phyloP scores from a whole-genome alignment of 2,329 filamentous ascomycete genomes.

The Lecanicillium sp. region DNA sequence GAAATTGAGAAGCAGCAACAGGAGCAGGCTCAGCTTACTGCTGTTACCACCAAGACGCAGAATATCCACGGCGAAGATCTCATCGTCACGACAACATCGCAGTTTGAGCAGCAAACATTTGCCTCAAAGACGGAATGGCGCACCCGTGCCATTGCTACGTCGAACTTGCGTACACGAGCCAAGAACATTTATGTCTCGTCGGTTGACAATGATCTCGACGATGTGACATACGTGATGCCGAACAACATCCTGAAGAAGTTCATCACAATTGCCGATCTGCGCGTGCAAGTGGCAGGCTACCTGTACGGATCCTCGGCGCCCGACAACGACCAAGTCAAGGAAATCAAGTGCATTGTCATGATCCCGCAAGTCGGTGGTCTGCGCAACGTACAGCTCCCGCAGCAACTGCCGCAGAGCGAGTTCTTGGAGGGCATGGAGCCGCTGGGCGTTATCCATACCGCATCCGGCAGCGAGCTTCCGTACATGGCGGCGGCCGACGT shows the following conservation, averaged over 20 bases:
- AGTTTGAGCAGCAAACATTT: constrained; percentile 96
- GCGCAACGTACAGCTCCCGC: constrained; percentile 83
- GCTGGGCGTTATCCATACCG: constrained; percentile 89
- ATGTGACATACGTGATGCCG: constrained; percentile 95
- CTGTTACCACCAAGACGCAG: constrained; percentile 96
- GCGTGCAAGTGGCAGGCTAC: constrained; percentile 93
- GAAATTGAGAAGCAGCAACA: constrained; percentile 99
- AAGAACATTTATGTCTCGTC: constrained; percentile 99
- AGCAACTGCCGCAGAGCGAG: constrained; percentile 86
- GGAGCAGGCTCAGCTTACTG: constrained; percentile 92
- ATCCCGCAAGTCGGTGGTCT: constrained; percentile 93
- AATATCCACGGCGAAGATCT: constrained; percentile 97
- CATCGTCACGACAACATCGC: constrained; percentile 94
- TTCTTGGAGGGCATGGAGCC: constrained; percentile 83
- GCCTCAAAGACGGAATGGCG: constrained; percentile 99
- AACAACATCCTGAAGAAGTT: constrained; percentile 98
- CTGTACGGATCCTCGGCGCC: constrained; percentile 88
- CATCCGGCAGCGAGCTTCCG: constrained; percentile 87
- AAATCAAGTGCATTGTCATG: constrained; percentile 95
- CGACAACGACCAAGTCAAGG: constrained; percentile 95
- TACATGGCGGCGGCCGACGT: constrained; percentile 97
- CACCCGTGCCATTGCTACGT: constrained; percentile 91
- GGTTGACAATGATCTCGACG: constrained; percentile 84
- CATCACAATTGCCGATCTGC: constrained; percentile 93
- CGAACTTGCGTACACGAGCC: constrained; percentile 84